Conservation (phyloP, 2,329 filamentous ascomycete genomes). For the Talaromyces piceae region DNA sequence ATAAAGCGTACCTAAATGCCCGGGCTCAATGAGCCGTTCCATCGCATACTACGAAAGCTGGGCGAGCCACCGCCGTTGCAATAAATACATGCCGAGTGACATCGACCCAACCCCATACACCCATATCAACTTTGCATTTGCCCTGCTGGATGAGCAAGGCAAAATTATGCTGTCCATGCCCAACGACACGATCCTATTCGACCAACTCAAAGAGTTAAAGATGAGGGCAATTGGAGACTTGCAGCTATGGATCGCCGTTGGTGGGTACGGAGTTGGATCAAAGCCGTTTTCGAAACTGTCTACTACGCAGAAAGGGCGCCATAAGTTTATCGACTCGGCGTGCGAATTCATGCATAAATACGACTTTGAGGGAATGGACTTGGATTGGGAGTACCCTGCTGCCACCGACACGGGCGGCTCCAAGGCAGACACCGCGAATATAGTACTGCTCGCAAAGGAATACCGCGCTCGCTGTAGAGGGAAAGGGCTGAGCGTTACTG, state of each 20-base stretch:
- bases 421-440: constrained; percentile 4
- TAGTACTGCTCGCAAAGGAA: constrained; percentile 9
- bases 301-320: constrained; percentile 5
- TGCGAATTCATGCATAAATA: constrained; percentile 16
- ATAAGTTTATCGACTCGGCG: constrained; percentile 11
- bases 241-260: constrained; percentile 25
- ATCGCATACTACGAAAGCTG: constrained; percentile 33
- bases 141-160: constrained; percentile 32
- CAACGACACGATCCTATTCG: constrained; percentile 15
- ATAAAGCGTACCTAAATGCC: constrained; percentile 3
- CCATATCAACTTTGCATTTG: constrained; percentile 35
- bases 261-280: constrained; percentile 13
- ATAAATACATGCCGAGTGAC: constrained; percentile 10
- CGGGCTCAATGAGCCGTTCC: constrained; percentile 9
- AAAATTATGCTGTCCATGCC: constrained; percentile 20
- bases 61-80: constrained; percentile 12
- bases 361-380: constrained; percentile 18
- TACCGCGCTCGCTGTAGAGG: constrained; percentile 10
- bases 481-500: constrained; percentile 9
- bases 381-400: constrained; percentile 20
- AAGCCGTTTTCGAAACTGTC: constrained; percentile 12
- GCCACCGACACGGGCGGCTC: constrained; percentile 6
- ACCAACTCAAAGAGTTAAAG: constrained; percentile 27
- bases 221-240: constrained; percentile 14
- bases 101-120: constrained; percentile 15